Evolutionary conservation across 2,329 filamentous ascomycete genomes (phyloP).

Genomic region (Fusarium phyllophilum): DNA sequence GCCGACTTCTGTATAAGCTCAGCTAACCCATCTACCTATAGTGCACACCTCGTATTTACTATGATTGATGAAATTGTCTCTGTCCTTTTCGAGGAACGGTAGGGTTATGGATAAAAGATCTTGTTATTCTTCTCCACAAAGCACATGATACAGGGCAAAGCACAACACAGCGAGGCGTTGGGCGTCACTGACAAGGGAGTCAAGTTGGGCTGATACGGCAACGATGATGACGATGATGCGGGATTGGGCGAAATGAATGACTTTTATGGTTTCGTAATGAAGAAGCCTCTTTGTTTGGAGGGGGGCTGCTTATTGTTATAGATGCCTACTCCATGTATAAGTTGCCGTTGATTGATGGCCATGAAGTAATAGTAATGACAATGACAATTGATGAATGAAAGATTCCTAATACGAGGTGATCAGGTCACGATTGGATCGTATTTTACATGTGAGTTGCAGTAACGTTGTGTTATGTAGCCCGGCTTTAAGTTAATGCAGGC

Average conservation of each 20-base stretch:
- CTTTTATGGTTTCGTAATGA: slow-evolving; percentile 13
- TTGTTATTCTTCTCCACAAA: slow-evolving; percentile 15
- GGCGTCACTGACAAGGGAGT: slow-evolving; percentile 36
- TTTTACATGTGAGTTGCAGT: slow-evolving; percentile 11
- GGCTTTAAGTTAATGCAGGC: slow-evolving; percentile 23
- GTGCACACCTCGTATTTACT: slow-evolving; percentile 75
- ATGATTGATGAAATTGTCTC: slow-evolving; percentile 76
- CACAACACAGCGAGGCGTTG: slow-evolving; percentile 35
- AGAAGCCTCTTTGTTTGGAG: neutral
- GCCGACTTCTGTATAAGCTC: neutral
- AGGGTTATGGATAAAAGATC: slow-evolving; percentile 5
- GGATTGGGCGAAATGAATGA: slow-evolving; percentile 25
- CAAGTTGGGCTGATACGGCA: slow-evolving; percentile 25
- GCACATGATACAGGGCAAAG: slow-evolving; percentile 22
- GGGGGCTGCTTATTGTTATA: neutral
- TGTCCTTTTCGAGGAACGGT: slow-evolving; percentile 66
- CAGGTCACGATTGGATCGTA: neutral
- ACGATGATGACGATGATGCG: neutral
- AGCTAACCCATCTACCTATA: slow-evolving; percentile 45
- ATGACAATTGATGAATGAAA: neutral
- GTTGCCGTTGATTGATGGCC: slow-evolving; percentile 1
- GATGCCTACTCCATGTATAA: neutral
- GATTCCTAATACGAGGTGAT: neutral
- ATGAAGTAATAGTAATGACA: slow-evolving; percentile 30
- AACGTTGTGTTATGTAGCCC: slow-evolving; percentile 7